Conservation (phyloP, 1,139 yeast species). For the Candida freyschussii region DNA sequence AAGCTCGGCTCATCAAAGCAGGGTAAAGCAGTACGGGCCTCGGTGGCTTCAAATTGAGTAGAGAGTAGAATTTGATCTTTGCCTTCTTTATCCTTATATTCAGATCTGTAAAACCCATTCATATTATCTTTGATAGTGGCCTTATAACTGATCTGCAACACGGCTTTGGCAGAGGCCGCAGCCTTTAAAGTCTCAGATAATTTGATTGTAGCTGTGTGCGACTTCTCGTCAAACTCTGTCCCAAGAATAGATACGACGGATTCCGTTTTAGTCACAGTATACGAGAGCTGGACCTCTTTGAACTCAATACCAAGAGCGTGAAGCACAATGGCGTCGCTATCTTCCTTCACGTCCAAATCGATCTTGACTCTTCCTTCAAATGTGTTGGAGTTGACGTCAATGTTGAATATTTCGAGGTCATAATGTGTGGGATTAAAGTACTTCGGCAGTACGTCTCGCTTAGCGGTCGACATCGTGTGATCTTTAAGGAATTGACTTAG, state of each 20-base stretch:
- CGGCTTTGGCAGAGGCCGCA: slow-evolving; percentile 37
- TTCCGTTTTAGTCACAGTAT: slow-evolving; percentile 22
- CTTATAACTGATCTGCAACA: slow-evolving; percentile 50
- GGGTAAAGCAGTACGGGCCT: slow-evolving; percentile 82
- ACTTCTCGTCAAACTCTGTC: slow-evolving; percentile 40
- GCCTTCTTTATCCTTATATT: slow-evolving; percentile 58
- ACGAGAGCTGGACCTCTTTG: slow-evolving; percentile 11
- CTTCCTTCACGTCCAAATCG: slow-evolving; percentile 59
- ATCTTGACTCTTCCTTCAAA: slow-evolving; percentile 64
- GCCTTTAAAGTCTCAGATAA: slow-evolving; percentile 43
- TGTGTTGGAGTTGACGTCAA: slow-evolving; percentile 28
- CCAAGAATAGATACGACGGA: slow-evolving; percentile 21
- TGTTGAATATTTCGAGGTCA: slow-evolving; percentile 35
- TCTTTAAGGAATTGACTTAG: too few relatives aligned
- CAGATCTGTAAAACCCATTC: slow-evolving; percentile 81
- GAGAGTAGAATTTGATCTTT: slow-evolving; percentile 62
- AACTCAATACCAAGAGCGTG: slow-evolving; percentile 42
- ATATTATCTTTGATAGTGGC: slow-evolving; percentile 68
- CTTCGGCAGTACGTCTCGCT: slow-evolving; percentile 63
- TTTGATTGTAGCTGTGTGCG: slow-evolving; percentile 59
- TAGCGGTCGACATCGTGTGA: slow-evolving; percentile 7
- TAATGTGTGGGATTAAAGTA: slow-evolving; percentile 70
- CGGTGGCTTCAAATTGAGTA: slow-evolving; percentile 84
- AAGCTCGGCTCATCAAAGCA: slow-evolving; percentile 77
- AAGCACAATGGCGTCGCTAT: slow-evolving; percentile 58